Evolutionary conservation across 2,329 filamentous ascomycete genomes (phyloP).

Genomic region (Dothidotthia symphoricarpi): DNA sequence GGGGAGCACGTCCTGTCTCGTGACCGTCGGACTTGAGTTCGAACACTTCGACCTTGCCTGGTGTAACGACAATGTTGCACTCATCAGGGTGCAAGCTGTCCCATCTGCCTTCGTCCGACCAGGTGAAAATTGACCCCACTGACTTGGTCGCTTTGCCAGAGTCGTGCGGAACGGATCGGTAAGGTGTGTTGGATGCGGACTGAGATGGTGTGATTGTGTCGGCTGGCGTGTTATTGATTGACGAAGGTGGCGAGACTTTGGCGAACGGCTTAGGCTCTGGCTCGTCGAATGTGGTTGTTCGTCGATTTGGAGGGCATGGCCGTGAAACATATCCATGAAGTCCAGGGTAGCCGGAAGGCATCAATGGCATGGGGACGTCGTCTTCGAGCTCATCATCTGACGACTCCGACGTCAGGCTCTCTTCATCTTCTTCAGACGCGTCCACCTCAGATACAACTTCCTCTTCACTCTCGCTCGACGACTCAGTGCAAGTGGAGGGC

Average conservation of each 20-base stretch:
- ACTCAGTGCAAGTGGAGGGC: constrained; percentile 71
- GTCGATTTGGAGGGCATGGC: constrained; percentile 9
- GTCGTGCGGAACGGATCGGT: constrained; percentile 54
- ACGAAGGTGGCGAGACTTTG: constrained; percentile 44
- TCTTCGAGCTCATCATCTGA: constrained; percentile 60
- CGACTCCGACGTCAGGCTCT: constrained; percentile 49
- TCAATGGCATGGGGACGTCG: constrained; percentile 41
- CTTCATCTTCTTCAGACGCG: constrained; percentile 43
- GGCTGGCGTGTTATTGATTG: constrained; percentile 41
- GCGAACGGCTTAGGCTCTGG: constrained; percentile 36
- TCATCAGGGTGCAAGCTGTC: constrained; percentile 61
- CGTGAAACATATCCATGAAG: constrained; percentile 18
- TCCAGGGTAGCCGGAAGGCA: constrained; percentile 27
- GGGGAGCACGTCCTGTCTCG: constrained; percentile 47
- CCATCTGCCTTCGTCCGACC: constrained; percentile 61
- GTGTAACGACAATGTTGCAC: constrained; percentile 61
- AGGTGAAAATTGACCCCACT: constrained; percentile 61
- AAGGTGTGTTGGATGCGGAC: constrained; percentile 75
- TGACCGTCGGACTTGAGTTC: constrained; percentile 50
- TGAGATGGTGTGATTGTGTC: constrained; percentile 72
- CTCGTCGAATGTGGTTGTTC: constrained; percentile 12
- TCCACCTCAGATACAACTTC: neutral
- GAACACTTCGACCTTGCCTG: constrained; percentile 64
- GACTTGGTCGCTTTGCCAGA: constrained; percentile 54
- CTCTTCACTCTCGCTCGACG: constrained; percentile 56